Conservation (phyloP, 495 filamentous ascomycete genomes). For the Annulohypoxylon bovei region DNA sequence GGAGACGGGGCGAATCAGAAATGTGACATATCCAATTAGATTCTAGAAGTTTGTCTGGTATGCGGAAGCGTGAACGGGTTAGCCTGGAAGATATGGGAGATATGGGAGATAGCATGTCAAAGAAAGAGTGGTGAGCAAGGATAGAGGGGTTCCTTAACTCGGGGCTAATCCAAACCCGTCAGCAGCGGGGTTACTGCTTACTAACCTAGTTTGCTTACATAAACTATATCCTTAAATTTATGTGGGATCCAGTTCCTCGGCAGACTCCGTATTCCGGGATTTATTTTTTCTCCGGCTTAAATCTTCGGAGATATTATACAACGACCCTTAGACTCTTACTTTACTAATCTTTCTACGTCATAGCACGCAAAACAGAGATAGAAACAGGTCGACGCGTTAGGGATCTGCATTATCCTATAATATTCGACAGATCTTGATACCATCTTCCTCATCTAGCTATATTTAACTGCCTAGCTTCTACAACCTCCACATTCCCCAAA, state of each 20-base stretch:
- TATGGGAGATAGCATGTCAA: too few species aligned
- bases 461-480: conserved; percentile 5
- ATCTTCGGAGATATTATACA: background rate
- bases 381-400: background rate
- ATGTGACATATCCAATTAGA: conserved; percentile 14
- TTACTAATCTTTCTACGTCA: background rate
- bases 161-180: conserved; percentile 23
- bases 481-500: conserved; percentile 1
- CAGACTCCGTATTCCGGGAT: conserved; percentile 25
- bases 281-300: conserved; percentile 14
- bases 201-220: conserved; percentile 1
- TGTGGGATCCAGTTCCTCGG: conserved; percentile 18
- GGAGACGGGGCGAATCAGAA: conserved; percentile 29
- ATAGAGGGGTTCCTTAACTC: background rate
- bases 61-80: background rate
- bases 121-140: background rate
- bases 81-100: background rate
- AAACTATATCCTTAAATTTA: conserved; percentile 21
- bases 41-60: conserved; percentile 12
- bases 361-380: background rate
- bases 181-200: conserved; percentile 13
- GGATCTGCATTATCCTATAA: background rate
- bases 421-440: background rate
- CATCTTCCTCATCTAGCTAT: background rate
- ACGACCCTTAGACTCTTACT: background rate